phyloP scores from a whole-genome alignment of 179 eudicot species.

The Silene noctiflora region DNA sequence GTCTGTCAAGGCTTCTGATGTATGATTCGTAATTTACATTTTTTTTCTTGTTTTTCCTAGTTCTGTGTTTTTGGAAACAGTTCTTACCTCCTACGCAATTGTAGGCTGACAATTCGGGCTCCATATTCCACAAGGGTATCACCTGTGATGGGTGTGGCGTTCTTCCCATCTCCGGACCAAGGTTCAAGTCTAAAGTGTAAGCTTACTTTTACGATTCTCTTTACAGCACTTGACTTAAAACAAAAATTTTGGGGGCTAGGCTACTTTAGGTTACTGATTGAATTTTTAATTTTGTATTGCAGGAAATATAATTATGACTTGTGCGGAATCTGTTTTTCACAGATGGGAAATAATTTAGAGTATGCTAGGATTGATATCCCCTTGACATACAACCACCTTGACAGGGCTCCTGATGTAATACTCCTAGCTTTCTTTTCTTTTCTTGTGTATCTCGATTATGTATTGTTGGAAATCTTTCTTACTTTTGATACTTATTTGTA shows the following conservation, averaged over 20 bases:
- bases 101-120: not conserved
- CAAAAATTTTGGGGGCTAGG: not conserved
- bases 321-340: constrained; percentile 62
- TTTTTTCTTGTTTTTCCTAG: not conserved
- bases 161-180: constrained; percentile 22
- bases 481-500: not conserved
- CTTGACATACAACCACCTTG: constrained; percentile 20
- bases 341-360: constrained; percentile 50
- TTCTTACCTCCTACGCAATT: not conserved
- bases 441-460: not conserved
- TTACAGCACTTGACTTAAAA: not conserved
- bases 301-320: constrained; percentile 73
- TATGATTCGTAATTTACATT: not conserved
- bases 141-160: not conserved
- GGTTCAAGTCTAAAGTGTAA: constrained; percentile 15
- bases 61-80: not conserved
- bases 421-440: constrained; percentile 9
- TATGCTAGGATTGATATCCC: constrained; percentile 68
- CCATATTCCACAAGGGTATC: constrained; percentile 8
- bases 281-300: constrained; percentile 26
- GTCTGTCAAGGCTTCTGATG: constrained; percentile 6
- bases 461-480: not conserved
- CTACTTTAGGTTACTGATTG: constrained; percentile 1
- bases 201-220: not conserved
- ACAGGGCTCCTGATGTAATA: constrained; percentile 41